Conservation (phyloP, 352 stramenopile species). For the Phytopythium delawarense region DNA sequence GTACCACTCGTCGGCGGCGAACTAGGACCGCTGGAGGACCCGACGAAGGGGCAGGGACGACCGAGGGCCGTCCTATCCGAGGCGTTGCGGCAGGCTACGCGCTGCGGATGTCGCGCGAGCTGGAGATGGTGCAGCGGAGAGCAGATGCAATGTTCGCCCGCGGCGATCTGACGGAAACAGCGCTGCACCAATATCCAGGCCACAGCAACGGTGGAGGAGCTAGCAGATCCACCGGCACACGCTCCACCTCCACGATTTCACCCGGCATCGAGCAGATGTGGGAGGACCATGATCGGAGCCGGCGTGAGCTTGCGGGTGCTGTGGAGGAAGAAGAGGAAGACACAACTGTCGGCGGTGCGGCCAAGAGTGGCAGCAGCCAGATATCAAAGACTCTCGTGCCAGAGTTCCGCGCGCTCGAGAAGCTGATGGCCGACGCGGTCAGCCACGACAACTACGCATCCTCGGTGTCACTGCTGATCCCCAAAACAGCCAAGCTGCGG, state of each 20-base stretch:
- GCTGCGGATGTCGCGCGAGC: constrained; percentile 71
- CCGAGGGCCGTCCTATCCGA: constrained; percentile 42
- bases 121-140: constrained; percentile 63
- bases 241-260: constrained; percentile 19
- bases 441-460: constrained; percentile 76
- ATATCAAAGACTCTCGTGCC: constrained; percentile 40
- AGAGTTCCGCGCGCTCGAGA: constrained; percentile 57
- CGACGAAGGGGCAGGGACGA: constrained; percentile 7
- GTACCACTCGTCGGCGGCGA: constrained; percentile 11
- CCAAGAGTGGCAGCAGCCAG: constrained; percentile 8
- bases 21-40: constrained; percentile 21
- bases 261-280: constrained; percentile 47
- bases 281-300: constrained; percentile 51
- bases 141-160: constrained; percentile 73
- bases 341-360: not conserved
- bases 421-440: constrained; percentile 65
- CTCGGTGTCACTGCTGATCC: constrained; percentile 64
- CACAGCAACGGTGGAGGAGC: not conserved
- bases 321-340: constrained; percentile 9
- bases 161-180: constrained; percentile 43
- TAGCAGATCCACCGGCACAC: constrained; percentile 6
- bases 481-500: constrained; percentile 70
- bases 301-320: constrained; percentile 33
- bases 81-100: constrained; percentile 64
- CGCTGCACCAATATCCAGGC: constrained; percentile 30